These are phyloP conservation scores for Candida verbasci DNA, from an alignment of 805 yeast species.

Conservation along the genomic window DNA sequence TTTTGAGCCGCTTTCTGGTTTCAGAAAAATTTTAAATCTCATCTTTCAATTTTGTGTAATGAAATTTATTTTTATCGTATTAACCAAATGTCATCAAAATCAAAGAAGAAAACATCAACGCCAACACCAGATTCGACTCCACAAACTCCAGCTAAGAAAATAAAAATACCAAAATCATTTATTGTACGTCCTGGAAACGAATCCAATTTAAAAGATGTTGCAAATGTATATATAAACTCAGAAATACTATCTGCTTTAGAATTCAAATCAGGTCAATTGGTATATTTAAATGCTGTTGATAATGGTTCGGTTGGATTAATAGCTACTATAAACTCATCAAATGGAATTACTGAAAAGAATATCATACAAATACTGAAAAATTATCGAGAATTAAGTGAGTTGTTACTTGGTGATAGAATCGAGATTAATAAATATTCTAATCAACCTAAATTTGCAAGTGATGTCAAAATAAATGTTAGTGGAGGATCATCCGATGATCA, in stretches of 20 bases:
- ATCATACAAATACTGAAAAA: conserved; percentile 23
- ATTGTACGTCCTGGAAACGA: conserved; percentile 33
- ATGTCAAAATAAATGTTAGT: conserved; percentile 2
- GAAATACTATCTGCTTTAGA: conserved; percentile 46
- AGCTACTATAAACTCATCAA: conserved; percentile 38
- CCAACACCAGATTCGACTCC: conserved; percentile 12
- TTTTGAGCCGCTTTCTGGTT: too few species aligned
- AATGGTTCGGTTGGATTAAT: conserved; percentile 44
- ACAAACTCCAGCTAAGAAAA: conserved; percentile 22
- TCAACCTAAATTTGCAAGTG: conserved; percentile 44
- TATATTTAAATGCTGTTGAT: conserved; percentile 37
- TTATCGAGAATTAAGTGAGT: conserved; percentile 29
- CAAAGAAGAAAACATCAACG: conserved; percentile 20
- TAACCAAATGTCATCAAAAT: conserved; percentile 9
- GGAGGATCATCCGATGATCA: conserved; percentile 14
- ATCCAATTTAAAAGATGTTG: conserved; percentile 11
- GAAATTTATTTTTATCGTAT: too few species aligned
- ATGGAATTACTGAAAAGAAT: conserved; percentile 22
- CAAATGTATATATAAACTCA: conserved; percentile 39
- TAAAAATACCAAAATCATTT: conserved; percentile 37
- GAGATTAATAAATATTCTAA: conserved; percentile 40
- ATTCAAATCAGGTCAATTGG: conserved; percentile 41
- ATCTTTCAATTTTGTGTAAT: conserved; percentile 1
- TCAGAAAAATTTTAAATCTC: too few species aligned
- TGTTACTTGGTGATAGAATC: conserved; percentile 47